Percentiles rank a stretch among this genome's conserved stretches.
Evolutionary conservation across 1,139 yeast genomes (phyloP).

Genomic region (Blastobotrys elegans): DNA sequence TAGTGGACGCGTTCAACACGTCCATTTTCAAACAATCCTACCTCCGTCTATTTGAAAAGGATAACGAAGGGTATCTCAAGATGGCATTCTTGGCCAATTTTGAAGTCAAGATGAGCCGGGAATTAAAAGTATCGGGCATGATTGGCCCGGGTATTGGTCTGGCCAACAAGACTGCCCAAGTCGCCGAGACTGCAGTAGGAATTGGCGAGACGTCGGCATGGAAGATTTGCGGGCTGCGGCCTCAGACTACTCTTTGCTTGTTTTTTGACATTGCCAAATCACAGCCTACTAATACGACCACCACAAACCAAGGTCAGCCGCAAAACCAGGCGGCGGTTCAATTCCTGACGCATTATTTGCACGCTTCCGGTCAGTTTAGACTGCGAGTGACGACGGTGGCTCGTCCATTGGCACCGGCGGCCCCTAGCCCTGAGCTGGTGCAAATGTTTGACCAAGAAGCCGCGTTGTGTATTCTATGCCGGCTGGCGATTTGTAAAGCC

Average conservation of each 20-base stretch:
- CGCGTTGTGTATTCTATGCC: slow-evolving; percentile 56
- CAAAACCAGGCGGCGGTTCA: slow-evolving; percentile 45
- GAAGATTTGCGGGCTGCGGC: slow-evolving; percentile 77
- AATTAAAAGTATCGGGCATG: slow-evolving; percentile 80
- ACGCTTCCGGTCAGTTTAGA: slow-evolving; percentile 42
- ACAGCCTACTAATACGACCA: neutral
- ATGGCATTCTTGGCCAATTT: slow-evolving; percentile 69
- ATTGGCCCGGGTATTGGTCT: slow-evolving; percentile 67
- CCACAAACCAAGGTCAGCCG: slow-evolving; percentile 25
- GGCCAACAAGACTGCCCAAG: slow-evolving; percentile 50
- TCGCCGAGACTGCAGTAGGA: slow-evolving; percentile 91
- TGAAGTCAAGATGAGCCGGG: slow-evolving; percentile 79
- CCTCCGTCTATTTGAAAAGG: slow-evolving; percentile 74
- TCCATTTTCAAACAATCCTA: slow-evolving; percentile 91
- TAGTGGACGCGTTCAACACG: slow-evolving; percentile 90
- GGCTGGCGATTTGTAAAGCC: slow-evolving; percentile 48
- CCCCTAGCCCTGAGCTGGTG: slow-evolving; percentile 25
- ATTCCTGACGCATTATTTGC: slow-evolving; percentile 64
- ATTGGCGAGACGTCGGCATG: slow-evolving; percentile 87
- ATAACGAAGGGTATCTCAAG: slow-evolving; percentile 69
- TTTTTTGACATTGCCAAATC: slow-evolving; percentile 66
- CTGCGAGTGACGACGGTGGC: slow-evolving; percentile 44
- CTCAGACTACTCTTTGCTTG: slow-evolving; percentile 79
- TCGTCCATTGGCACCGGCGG: slow-evolving; percentile 19
- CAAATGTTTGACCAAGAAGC: slow-evolving; percentile 63